These are phyloP conservation scores for Hypholoma sublateritium DNA, from an alignment of 768 basidiomycete species.

Conservation along the genomic window DNA sequence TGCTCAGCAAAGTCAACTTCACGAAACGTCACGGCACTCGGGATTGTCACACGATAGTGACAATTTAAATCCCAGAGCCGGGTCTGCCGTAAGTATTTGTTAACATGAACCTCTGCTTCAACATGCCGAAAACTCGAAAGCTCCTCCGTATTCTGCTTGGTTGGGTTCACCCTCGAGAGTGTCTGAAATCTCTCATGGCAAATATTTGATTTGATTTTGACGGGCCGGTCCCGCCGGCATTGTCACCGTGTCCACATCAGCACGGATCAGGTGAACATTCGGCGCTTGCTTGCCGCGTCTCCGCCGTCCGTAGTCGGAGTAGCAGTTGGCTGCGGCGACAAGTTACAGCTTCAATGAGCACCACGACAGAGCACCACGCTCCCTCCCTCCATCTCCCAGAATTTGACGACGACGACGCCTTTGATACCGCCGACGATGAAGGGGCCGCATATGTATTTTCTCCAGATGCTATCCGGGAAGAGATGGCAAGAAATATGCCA, in stretches of 20 bases:
- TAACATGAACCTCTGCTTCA: background rate
- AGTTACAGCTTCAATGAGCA: background rate
- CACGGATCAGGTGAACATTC: too few species aligned
- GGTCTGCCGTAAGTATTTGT: background rate
- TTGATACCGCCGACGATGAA: constrained; percentile 57
- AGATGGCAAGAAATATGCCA: constrained; percentile 51
- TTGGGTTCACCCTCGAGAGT: background rate
- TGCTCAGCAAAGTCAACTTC: constrained; percentile 2
- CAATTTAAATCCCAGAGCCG: too few species aligned
- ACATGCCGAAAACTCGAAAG: too few species aligned
- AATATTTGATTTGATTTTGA: too few species aligned
- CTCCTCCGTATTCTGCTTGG: background rate
- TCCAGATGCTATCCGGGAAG: constrained; percentile 58
- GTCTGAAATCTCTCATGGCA: too few species aligned
- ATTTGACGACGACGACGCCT: constrained; percentile 61
- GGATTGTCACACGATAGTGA: too few species aligned
- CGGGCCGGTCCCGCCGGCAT: too few species aligned
- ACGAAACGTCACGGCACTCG: background rate
- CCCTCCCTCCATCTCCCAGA: constrained; percentile 15
- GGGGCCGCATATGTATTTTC: constrained; percentile 49
- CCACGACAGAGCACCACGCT: constrained; percentile 7
- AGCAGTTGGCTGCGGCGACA: background rate
- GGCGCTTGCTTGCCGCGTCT: too few species aligned
- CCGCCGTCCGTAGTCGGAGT: background rate
- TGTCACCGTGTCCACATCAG: too few species aligned